Base-by-base conservation (phyloP, 768 basidiomycete genomes). In the Pleurotus djamor region DNA sequence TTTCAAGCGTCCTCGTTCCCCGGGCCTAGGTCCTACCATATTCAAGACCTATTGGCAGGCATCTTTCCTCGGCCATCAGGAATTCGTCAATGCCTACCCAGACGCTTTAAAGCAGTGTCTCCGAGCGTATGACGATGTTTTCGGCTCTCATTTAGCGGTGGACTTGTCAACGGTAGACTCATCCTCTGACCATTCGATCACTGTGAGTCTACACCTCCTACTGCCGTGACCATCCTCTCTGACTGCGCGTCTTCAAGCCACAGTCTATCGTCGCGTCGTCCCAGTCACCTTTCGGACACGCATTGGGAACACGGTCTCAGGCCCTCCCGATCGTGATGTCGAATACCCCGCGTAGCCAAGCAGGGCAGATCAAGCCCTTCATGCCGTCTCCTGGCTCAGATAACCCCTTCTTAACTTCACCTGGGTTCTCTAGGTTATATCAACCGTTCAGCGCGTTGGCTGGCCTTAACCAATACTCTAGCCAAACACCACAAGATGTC, bases 41-140 rank as follows among this genome's bases (percentile, higher is more conserved):
- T 89, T 88, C 60, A 74, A 77, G 62, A 70, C 67, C 2, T 88
- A 84, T 66, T 89, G 87, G 87, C 75, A 74, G n/a, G 69, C 69
- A 41, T 83, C 82, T 3, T 87, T 83, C 64, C 78, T 83, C 36
- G 70, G 70, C n/a, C 71, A 66, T 37, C 67, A 68, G 32, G 71
- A 78, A 35, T 74, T 79, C 33, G 68, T 66, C 51, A 43, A 63
- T 0, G 59, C 65, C 14, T 80, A 82, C 59, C 83, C 86, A 0
- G 64, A 68, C 5, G 71, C 68, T 16, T 71, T 85, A 61, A 77
- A 74, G 52, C 71, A 70, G 9, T 80, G 77, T 45, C 68, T 88
- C 41, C 71, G 71, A 58, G 80, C 76, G 28, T 79, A 79, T 61
- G 72, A 73, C 51, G 78, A 79, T 51, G 76, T 77, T 12, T 82